Base-by-base conservation (phyloP, 768 basidiomycete genomes). In the Erythrobasidium yunnanense region DNA sequence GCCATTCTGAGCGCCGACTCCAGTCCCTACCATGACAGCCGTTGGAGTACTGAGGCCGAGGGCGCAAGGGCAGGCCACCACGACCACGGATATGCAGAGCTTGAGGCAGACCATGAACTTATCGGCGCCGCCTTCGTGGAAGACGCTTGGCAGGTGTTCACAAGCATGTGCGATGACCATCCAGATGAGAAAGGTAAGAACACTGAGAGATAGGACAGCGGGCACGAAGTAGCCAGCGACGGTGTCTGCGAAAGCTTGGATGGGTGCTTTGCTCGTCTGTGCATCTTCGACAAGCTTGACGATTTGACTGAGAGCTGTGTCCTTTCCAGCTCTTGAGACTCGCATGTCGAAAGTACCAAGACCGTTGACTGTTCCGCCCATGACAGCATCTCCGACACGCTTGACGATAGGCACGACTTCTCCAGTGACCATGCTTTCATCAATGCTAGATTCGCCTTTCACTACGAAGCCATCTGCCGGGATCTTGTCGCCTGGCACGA, bases 11-110 rank as follows among this genome's bases (percentile, higher is more conserved):
- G 95, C 95, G 1, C 95, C 95, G 65, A 97, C 84, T 0, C 95
- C 95, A 0, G 93, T 97, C 18, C 95, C 95, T 32, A 97, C 95
- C 95, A 97, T 97, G 77, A 97, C 90, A 1, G 93, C 95, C 0
- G 95, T 97, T 0, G 95, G 95, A 0, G 93, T 97, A 62, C 88
- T 89, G 66, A 97, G 81, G 3, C 93, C 95, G 33, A 99, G 82
- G 0, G 95, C 93, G 75, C 95, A 99, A 0, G 95, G 95, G 76
- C 95, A 99, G 22, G 95, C 93, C 55, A 99, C 91, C 53, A 99
- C 95, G 66, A 99, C 83, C 68, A 97, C 95, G 42, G 88, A 91
- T 74, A 97, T 99, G 76, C 93, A 96, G 73, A 99, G 85, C 78
- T 93, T 90, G 51, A 99, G 79, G 75, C 92, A 97, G 15, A 93